phyloP scores from a whole-genome alignment of 2,329 filamentous ascomycete genomes.

The Beauveria caledonica region DNA sequence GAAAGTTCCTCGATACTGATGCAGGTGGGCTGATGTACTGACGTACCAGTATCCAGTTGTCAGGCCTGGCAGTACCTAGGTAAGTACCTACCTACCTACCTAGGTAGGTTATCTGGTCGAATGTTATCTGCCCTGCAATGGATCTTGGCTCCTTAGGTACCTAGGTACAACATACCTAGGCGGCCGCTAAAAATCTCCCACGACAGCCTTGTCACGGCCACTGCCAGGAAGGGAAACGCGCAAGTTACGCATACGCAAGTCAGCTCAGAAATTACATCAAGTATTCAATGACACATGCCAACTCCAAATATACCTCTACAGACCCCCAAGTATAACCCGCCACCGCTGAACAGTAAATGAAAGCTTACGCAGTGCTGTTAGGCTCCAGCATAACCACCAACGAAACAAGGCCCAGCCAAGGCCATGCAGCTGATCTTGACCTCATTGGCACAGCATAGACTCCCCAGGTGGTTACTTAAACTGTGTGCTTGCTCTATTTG shows the following conservation, averaged over 20 bases:
- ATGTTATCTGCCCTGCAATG: no score
- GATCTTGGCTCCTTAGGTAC: not conserved
- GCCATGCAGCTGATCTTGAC: not conserved
- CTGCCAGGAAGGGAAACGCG: not conserved
- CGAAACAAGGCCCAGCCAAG: not conserved
- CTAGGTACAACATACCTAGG: no score
- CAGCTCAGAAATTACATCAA: no score
- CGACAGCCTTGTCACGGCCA: not conserved
- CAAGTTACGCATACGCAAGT: no score
- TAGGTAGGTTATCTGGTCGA: not conserved
- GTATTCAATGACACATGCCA: not conserved
- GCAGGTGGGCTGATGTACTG: not conserved
- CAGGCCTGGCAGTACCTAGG: no score
- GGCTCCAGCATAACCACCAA: not conserved
- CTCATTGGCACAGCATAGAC: not conserved
- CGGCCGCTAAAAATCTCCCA: conserved; percentile 2
- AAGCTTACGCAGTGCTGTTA: conserved; percentile 2
- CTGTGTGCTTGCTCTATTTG: not conserved
- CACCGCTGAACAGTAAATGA: not conserved
- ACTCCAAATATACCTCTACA: no score
- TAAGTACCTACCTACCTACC: no score
- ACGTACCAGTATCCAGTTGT: no score
- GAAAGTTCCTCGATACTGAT: not conserved
- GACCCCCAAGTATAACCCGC: no score
- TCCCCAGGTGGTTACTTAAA: not conserved